These are phyloP conservation scores for Boletellus sp. DNA, from an alignment of 768 basidiomycete genomes.

Conservation along the genomic window DNA sequence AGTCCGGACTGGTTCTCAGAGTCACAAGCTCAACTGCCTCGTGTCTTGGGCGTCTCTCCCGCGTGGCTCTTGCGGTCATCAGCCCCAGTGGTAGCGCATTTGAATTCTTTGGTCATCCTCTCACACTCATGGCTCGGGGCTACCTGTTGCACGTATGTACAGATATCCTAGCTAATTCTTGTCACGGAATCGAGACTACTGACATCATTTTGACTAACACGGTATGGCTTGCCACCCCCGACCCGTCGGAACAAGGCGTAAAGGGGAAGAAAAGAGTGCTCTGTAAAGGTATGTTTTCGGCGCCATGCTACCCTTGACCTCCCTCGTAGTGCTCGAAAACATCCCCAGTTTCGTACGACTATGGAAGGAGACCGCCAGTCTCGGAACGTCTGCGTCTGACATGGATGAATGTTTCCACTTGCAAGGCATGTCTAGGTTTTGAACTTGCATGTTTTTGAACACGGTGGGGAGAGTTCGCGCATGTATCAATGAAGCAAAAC, in stretches of 20 bases:
- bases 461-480: too few species aligned
- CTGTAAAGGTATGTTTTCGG: slow-evolving; percentile 65
- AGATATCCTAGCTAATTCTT: neutral
- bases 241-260: slow-evolving; percentile 79
- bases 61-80: neutral
- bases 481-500: too few species aligned
- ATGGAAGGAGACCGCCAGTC: slow-evolving; percentile 98
- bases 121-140: slow-evolving; percentile 99
- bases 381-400: slow-evolving; percentile 84
- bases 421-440: too few species aligned
- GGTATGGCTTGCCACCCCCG: slow-evolving; percentile 92
- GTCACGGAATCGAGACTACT: slow-evolving; percentile 72
- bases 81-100: too few species aligned
- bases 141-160: slow-evolving; percentile 81
- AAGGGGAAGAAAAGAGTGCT: slow-evolving; percentile 88
- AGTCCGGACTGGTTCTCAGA: neutral
- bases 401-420: too few species aligned
- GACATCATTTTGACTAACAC: slow-evolving; percentile 93
- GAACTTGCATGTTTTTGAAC: too few species aligned
- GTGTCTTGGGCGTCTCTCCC: neutral
- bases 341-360: slow-evolving; percentile 95
- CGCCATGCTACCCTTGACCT: neutral
- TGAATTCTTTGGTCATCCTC: too few species aligned
- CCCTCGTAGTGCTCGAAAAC: slow-evolving; percentile 76
- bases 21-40: neutral